These are phyloP conservation scores for Talaromyces pinophilus DNA, from an alignment of 2,329 filamentous ascomycete genomes.

Conservation along the genomic window DNA sequence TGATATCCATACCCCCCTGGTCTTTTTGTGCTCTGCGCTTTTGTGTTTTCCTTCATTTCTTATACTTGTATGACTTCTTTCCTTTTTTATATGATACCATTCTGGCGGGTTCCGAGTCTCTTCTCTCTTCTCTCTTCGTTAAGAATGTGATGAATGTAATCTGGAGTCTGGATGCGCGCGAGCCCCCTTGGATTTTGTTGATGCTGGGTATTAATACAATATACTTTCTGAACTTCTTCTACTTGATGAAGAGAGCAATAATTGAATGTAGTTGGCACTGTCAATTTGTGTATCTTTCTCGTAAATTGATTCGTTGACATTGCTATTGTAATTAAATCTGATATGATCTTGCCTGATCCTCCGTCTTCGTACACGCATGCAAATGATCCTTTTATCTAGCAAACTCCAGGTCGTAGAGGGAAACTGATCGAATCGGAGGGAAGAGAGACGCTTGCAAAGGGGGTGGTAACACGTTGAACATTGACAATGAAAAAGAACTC, in stretches of 20 bases:
- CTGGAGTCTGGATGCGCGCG: constrained; percentile 7
- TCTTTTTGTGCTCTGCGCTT: background rate
- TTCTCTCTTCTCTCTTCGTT: constrained; percentile 13
- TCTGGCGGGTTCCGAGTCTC: constrained; percentile 16
- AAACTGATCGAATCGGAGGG: background rate
- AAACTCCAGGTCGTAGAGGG: background rate
- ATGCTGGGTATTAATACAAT: constrained; percentile 1
- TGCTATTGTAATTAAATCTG: background rate
- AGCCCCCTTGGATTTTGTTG: background rate
- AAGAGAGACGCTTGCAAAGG: constrained; percentile 4
- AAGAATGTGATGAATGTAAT: constrained; percentile 17
- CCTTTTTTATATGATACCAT: constrained; percentile 36
- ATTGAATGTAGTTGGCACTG: background rate
- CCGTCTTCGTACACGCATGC: constrained; percentile 7
- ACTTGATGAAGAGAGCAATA: background rate
- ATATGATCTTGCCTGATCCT: background rate
- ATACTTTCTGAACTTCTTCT: background rate
- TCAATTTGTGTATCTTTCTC: background rate
- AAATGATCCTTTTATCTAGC: constrained; percentile 5
- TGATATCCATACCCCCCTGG: background rate
- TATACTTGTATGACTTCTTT: constrained; percentile 14
- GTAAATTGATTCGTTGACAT: background rate
- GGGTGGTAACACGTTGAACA: background rate
- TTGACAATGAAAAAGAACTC: background rate
- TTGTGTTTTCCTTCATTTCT: background rate